phyloP scores from a whole-genome alignment of 495 filamentous ascomycete species.

The Penicillium angulare region DNA sequence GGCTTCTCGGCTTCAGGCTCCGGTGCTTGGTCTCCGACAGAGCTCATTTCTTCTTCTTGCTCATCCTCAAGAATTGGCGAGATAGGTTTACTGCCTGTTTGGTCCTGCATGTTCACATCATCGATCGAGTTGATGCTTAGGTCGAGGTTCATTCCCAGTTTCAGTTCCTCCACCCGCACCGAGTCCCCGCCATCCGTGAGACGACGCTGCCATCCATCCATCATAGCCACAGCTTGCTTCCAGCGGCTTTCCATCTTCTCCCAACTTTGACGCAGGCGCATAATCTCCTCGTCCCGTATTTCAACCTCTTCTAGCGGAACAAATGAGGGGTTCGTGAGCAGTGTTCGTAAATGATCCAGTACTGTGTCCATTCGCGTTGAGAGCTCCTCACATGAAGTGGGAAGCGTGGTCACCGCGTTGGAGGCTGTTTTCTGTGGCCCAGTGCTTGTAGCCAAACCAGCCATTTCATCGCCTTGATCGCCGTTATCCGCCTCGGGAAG shows the following conservation, averaged over 20 bases:
- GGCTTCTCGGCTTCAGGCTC: constrained; percentile 18
- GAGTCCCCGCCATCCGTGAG: constrained; percentile 77
- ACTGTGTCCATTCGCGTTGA: constrained; percentile 68
- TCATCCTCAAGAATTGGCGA: constrained; percentile 54
- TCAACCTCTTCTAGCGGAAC: constrained; percentile 95
- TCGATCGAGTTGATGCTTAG: constrained; percentile 53
- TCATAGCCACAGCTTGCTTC: constrained; percentile 84
- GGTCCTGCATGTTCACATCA: constrained; percentile 33
- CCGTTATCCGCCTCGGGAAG: constrained; percentile 52
- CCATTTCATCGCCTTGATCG: constrained; percentile 31
- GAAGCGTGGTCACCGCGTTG: constrained; percentile 38
- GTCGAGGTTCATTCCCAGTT: constrained; percentile 69
- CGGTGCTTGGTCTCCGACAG: constrained; percentile 21
- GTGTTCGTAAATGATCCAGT: constrained; percentile 72
- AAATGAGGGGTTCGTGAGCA: constrained; percentile 93
- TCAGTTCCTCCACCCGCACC: constrained; percentile 79
- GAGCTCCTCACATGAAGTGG: constrained; percentile 68
- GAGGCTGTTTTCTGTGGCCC: constrained; percentile 27
- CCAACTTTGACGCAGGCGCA: constrained; percentile 75
- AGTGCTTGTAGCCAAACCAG: constrained; percentile 36
- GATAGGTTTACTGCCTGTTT: constrained; percentile 39
- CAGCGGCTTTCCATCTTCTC: constrained; percentile 88
- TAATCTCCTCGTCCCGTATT: constrained; percentile 85
- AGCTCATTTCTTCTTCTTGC: constrained; percentile 45
- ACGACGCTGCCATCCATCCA: constrained; percentile 88